Conservation (phyloP, 352 stramenopile genomes). For the Globisporangium okanoganense region DNA sequence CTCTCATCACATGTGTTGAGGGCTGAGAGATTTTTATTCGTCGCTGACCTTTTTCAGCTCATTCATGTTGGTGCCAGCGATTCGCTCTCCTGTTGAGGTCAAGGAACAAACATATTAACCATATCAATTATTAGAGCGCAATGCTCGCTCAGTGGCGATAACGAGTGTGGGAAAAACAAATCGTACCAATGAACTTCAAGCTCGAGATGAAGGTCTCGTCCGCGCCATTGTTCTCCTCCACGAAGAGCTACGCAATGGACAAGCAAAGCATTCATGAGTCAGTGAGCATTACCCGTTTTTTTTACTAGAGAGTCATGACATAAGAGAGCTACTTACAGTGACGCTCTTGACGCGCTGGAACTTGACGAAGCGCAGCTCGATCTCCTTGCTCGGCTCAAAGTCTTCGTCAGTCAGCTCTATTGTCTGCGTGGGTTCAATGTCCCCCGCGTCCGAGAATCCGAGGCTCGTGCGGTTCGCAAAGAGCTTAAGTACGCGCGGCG, state of each 20-base stretch:
- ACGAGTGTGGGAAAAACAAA: too few relatives aligned
- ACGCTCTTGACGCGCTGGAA: constrained; percentile 77
- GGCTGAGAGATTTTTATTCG: constrained; percentile 33
- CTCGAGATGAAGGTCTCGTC: constrained; percentile 25
- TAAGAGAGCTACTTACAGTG: constrained; percentile 25
- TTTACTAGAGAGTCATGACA: neutral
- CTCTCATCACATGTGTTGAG: neutral
- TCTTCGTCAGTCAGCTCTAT: constrained; percentile 59
- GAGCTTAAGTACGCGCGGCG: constrained; percentile 61
- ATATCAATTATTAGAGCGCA: neutral
- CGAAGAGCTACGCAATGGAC: constrained; percentile 13
- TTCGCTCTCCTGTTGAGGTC: constrained; percentile 38
- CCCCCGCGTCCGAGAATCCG: constrained; percentile 63
- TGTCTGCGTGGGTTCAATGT: constrained; percentile 71
- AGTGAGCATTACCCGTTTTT: neutral
- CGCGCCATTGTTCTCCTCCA: constrained; percentile 27
- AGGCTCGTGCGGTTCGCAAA: constrained; percentile 72
- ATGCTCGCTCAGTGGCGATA: neutral
- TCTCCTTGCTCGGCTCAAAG: constrained; percentile 43
- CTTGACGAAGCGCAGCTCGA: constrained; percentile 80
- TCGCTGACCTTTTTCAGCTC: constrained; percentile 82
- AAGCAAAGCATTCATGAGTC: neutral
- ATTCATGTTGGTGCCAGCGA: constrained; percentile 84
- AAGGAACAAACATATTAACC: neutral
- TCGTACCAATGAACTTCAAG: constrained; percentile 12